phyloP scores from a whole-genome alignment of 2,329 filamentous ascomycete species.

The Fusarium concolor region DNA sequence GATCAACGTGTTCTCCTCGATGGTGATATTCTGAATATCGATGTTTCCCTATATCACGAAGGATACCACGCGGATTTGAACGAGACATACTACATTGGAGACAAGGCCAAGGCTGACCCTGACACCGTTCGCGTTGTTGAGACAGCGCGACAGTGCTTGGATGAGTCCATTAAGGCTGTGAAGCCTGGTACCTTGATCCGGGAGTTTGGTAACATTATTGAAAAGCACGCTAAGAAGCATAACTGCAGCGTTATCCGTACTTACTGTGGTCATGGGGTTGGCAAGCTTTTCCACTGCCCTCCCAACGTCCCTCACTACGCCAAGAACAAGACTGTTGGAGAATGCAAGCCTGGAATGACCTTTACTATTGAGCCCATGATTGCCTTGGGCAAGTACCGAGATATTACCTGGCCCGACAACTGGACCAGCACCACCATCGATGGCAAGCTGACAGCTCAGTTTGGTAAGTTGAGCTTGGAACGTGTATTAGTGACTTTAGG shows the following conservation, averaged over 20 bases:
- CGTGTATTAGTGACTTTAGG: background rate
- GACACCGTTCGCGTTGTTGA: conserved; percentile 93
- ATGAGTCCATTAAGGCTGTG: conserved; percentile 90
- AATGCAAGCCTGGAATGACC: conserved; percentile 95
- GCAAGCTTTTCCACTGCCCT: conserved; percentile 90
- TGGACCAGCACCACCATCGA: conserved; percentile 97
- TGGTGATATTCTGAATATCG: conserved; percentile 97
- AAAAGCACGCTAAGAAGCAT: conserved; percentile 89
- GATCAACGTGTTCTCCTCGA: conserved; percentile 88
- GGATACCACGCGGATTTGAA: conserved; percentile 98
- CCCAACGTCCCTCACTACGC: conserved; percentile 97
- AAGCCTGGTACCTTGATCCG: conserved; percentile 94
- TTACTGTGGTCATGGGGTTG: conserved; percentile 96
- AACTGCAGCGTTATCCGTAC: conserved; percentile 93
- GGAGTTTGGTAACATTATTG: conserved; percentile 93
- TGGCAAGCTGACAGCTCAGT: conserved; percentile 90
- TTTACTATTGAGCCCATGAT: conserved; percentile 99
- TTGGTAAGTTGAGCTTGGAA: conserved; percentile 68
- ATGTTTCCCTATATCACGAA: conserved; percentile 92
- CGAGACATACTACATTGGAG: conserved; percentile 98
- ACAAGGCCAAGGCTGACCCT: conserved; percentile 83
- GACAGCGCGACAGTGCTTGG: conserved; percentile 86
- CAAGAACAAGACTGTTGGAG: conserved; percentile 97
- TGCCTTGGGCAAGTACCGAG: conserved; percentile 87
- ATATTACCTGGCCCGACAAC: conserved; percentile 98